Evolutionary conservation across 352 stramenopile genomes (phyloP).

Genomic region (Phytopythium delawarense): DNA sequence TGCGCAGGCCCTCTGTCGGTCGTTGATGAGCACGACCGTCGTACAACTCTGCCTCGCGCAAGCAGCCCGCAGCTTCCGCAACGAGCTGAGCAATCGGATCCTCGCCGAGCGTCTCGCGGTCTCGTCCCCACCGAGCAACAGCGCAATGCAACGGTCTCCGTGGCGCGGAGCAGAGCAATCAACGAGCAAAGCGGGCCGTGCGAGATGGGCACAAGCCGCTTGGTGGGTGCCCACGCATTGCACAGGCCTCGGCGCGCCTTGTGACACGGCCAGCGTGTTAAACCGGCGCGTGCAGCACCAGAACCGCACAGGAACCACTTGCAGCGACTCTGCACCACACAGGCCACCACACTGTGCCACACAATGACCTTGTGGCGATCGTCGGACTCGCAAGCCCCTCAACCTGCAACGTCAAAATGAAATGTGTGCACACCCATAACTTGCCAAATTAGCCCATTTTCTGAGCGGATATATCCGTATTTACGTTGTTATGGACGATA

Average conservation of each 20-base stretch:
- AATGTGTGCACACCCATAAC: too few species aligned
- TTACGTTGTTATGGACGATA: neutral
- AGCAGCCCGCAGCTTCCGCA: too few species aligned
- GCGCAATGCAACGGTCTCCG: neutral
- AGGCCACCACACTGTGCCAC: too few species aligned
- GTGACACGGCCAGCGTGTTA: neutral
- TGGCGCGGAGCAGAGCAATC: neutral
- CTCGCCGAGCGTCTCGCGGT: too few species aligned
- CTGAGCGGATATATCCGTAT: neutral
- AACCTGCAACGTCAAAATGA: too few species aligned
- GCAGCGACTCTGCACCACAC: neutral
- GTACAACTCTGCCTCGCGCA: too few species aligned
- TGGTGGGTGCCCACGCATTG: neutral
- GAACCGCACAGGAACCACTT: neutral
- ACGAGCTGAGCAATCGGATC: too few species aligned
- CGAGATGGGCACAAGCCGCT: neutral
- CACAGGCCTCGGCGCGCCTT: too few species aligned
- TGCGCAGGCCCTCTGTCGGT: too few species aligned
- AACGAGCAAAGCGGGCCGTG: neutral
- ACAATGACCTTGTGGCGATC: too few species aligned
- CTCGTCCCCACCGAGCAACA: neutral
- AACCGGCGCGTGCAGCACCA: constrained; percentile 5
- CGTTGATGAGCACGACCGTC: too few species aligned
- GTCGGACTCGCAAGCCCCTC: too few species aligned
- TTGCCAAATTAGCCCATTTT: neutral